phyloP scores from a whole-genome alignment of 306 rosid genomes.

The Fragaria vesca region DNA sequence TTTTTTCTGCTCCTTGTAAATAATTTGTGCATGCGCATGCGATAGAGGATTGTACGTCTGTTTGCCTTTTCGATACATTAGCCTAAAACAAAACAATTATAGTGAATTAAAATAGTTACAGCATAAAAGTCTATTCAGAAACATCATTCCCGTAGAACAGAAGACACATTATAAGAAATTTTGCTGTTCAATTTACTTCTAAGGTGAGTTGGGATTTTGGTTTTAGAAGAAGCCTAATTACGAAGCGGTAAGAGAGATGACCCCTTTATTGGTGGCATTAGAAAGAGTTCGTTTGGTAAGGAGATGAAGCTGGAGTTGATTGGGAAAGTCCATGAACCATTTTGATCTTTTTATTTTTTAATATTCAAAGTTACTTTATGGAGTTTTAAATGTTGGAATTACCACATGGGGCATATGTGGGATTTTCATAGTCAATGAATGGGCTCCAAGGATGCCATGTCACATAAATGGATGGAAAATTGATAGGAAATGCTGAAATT shows the following conservation, averaged over 20 bases:
- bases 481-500: not conserved
- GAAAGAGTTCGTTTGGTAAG: not conserved
- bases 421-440: not conserved
- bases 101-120: not conserved
- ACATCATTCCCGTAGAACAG: not conserved
- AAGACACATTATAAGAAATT: not conserved
- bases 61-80: not conserved
- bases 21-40: not conserved
- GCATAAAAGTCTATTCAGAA: not conserved
- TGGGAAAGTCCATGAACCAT: not conserved
- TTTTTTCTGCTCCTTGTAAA: conserved; percentile 7
- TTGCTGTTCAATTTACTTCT: not conserved
- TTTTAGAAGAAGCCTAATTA: not conserved
- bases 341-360: not conserved
- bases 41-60: not conserved
- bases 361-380: not conserved
- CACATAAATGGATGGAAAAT: not conserved
- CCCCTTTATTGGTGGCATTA: not conserved
- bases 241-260: not conserved
- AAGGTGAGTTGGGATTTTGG: not conserved
- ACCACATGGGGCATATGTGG: not conserved
- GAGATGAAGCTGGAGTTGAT: not conserved
- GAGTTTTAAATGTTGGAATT: not conserved
- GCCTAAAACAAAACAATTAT: not conserved
- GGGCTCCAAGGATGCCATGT: not conserved